Percentiles rank a stretch among this genome's conserved stretches.
These are phyloP conservation scores for Mycena venus DNA, from an alignment of 768 basidiomycete species.

Conservation along the genomic window DNA sequence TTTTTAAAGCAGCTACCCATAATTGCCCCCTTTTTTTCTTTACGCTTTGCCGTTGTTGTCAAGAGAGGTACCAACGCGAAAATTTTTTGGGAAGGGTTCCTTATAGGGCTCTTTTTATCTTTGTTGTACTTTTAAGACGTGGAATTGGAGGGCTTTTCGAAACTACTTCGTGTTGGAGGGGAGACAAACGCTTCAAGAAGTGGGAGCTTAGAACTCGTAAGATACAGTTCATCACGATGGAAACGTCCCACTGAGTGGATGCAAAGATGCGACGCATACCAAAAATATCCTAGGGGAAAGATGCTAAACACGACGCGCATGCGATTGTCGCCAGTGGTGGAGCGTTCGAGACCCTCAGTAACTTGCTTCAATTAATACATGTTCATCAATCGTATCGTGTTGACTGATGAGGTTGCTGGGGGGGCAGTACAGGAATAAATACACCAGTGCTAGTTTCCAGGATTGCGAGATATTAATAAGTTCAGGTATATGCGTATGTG, in stretches of 20 bases:
- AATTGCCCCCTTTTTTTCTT: constrained; percentile 13
- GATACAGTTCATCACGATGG: no score
- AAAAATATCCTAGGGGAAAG: no score
- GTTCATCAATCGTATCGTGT: neutral
- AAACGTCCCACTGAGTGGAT: no score
- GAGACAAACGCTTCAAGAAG: no score
- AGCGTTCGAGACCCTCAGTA: no score
- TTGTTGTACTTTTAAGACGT: constrained; percentile 5
- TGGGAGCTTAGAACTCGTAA: no score
- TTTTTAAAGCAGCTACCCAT: constrained; percentile 27
- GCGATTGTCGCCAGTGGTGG: no score
- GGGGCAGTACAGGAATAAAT: constrained; percentile 3
- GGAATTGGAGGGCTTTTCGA: constrained; percentile 1
- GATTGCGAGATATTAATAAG: constrained; percentile 19
- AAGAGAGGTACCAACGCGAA: neutral
- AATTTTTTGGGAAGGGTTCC: constrained; percentile 10
- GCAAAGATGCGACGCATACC: no score
- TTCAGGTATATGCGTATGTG: neutral
- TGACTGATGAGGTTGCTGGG: neutral
- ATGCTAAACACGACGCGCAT: no score
- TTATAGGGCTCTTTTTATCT: neutral
- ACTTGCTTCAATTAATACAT: no score
- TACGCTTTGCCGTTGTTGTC: neutral
- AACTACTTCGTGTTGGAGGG: no score
- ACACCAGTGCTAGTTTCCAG: neutral